Evolutionary conservation across 345 rosid genomes (phyloP).

Genomic region (Reutealis trisperma): DNA sequence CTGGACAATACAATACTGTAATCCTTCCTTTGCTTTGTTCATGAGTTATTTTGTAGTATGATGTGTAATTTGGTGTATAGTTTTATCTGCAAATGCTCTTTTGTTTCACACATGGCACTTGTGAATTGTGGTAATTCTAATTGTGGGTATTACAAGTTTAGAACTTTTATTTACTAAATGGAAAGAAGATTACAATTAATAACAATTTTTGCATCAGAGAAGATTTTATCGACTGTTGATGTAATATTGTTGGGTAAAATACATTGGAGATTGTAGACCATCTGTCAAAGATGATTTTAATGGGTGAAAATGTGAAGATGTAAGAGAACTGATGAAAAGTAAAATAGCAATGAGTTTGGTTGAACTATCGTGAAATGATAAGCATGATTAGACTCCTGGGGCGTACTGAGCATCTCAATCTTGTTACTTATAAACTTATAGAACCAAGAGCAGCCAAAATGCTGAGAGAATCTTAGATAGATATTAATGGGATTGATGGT

Average conservation of each 20-base stretch:
- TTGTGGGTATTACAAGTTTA: neutral
- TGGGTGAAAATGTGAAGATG: neutral
- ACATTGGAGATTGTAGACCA: neutral
- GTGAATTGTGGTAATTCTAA: neutral
- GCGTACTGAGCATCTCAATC: neutral
- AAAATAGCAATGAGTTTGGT: too few relatives aligned
- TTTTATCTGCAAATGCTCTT: too few relatives aligned
- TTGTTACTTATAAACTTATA: neutral
- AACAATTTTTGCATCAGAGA: neutral
- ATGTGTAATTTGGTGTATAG: neutral
- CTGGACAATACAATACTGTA: slow-evolving; percentile 63
- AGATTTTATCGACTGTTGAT: neutral
- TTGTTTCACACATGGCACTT: neutral
- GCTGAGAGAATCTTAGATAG: neutral
- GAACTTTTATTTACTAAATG: neutral
- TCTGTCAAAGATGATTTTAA: neutral
- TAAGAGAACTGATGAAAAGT: neutral
- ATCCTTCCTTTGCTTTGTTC: slow-evolving; percentile 10
- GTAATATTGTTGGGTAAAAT: neutral
- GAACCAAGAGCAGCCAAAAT: neutral
- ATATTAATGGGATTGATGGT: neutral
- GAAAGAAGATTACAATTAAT: neutral
- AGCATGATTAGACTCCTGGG: neutral
- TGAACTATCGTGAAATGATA: neutral
- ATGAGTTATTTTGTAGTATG: neutral